Base-by-base conservation (phyloP, 2,329 filamentous ascomycete genomes). In the Lecanosticta acicola region DNA sequence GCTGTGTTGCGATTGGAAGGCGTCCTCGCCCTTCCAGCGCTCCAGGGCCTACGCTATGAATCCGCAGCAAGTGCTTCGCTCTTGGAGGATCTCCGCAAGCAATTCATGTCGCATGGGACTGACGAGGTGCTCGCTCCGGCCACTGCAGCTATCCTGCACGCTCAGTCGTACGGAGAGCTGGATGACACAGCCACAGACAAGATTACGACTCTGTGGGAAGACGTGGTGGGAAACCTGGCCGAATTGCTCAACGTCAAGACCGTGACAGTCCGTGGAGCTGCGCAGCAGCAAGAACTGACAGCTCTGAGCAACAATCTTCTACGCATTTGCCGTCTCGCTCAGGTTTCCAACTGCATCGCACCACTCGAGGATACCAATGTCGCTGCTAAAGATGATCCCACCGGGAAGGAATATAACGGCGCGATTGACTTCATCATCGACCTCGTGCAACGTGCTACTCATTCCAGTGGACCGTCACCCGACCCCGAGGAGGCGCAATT, bases 61-160 rank as follows among this genome's bases (percentile, higher is more conserved):
- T 81, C 87, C 0, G 83, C 84, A 1, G 84, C 82, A 1, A 94
- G 94, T 61, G 80, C 83, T 4, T 81, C 84, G 17, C 71, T 97
- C 21, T 73, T 98, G 1, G 89, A 95, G 56, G 90, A 96, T 59
- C 88, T 97, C 57, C 89, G 87, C 65, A 88, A 87, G 47, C 93
- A 98, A 59, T 97, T 98, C 69, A 82, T 85, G 58, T 82, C 88
- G n/a, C 93, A 98, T 62, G 86, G 87, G 35, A 87, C 94, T 59
- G 85, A 87, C 58, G 79, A 80, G 45, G 90, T 97, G 14, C 75
- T 98, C 37, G 81, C 81, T 9, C 90, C 96, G 66, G 91, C 89
- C 11, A 84, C 85, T 20, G 77, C 81, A 17, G 87, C 90, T 3
- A 79, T 98, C 32, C 71, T 95, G 24, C 88, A 94, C 62, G 89